Evolutionary conservation across 2,329 filamentous ascomycete species (phyloP).

Genomic region (Berkeleyomyces rouxiae): DNA sequence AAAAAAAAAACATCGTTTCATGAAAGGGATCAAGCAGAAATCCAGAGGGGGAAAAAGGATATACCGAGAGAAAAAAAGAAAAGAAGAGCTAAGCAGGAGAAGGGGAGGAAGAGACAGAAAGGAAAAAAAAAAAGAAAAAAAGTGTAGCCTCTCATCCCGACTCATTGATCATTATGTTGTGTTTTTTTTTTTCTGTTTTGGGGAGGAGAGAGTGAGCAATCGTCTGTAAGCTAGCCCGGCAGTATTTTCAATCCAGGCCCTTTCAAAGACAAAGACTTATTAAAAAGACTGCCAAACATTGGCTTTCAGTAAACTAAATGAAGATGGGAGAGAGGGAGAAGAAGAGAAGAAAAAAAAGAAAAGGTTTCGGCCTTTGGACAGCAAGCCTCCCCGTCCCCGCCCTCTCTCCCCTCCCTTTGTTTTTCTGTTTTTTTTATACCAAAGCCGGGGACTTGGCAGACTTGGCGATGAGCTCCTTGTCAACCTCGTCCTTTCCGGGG

Average conservation of each 20-base stretch:
- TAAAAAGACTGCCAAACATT: neutral
- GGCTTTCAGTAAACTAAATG: neutral
- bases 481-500: slow-evolving; percentile 17
- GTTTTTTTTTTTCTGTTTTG: neutral
- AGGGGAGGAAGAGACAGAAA: neutral
- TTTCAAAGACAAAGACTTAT: neutral
- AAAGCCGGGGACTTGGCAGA: neutral
- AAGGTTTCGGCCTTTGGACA: neutral
- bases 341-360: neutral
- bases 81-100: neutral
- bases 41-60: neutral
- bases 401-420: too few species aligned
- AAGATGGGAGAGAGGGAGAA: neutral
- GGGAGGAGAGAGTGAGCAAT: neutral
- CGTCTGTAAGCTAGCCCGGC: neutral
- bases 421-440: neutral
- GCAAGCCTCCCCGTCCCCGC: too few species aligned
- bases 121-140: neutral
- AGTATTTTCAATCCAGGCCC: neutral
- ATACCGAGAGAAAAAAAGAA: neutral
- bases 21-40: neutral
- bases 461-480: slow-evolving; percentile 2
- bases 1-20: neutral
- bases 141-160: neutral
- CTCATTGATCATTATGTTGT: neutral